A percentile compares a stretch with the other conserved stretches of the same genome.
Evolutionary conservation across 345 rosid genomes (phyloP).

Genomic region (Lumnitzera littorea): DNA sequence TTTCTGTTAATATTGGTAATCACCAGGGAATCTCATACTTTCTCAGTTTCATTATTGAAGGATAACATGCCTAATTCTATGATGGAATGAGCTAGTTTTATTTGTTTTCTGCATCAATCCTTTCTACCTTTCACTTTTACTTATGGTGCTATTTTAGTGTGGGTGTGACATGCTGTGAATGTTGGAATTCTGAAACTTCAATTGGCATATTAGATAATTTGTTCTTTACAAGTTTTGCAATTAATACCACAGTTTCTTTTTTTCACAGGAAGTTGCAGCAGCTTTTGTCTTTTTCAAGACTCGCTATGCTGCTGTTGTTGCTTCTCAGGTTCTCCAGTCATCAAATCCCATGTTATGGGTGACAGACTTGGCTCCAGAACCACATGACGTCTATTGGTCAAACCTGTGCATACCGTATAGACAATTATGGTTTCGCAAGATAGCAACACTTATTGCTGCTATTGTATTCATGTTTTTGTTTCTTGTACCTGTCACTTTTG

Average conservation of each 20-base stretch:
- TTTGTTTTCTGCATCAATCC: too few relatives aligned
- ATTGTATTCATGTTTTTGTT: conserved; percentile 66
- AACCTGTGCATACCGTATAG: conserved; percentile 71
- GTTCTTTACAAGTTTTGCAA: too few relatives aligned
- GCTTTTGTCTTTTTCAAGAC: conserved; percentile 94
- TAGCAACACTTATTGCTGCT: conserved; percentile 55
- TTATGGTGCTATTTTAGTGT: too few relatives aligned
- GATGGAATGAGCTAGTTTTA: too few relatives aligned
- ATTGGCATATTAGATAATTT: too few relatives aligned
- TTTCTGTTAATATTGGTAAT: too few relatives aligned
- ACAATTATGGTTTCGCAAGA: conserved; percentile 84
- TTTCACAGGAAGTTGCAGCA: conserved; percentile 68
- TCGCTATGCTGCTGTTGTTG: conserved; percentile 76
- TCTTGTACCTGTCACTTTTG: conserved; percentile 65
- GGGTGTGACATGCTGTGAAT: too few relatives aligned
- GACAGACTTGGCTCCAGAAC: conserved; percentile 84
- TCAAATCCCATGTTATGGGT: conserved; percentile 95
- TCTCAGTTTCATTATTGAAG: too few relatives aligned
- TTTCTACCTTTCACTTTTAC: too few relatives aligned
- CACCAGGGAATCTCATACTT: too few relatives aligned
- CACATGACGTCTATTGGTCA: conserved; percentile 87
- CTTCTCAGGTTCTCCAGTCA: conserved; percentile 76
- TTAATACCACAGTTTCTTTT: not conserved
- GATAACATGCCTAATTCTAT: too few relatives aligned
- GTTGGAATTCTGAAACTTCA: too few relatives aligned